Conservation (phyloP, 148 eudicot species). For the Vaccinium myrtillus region DNA sequence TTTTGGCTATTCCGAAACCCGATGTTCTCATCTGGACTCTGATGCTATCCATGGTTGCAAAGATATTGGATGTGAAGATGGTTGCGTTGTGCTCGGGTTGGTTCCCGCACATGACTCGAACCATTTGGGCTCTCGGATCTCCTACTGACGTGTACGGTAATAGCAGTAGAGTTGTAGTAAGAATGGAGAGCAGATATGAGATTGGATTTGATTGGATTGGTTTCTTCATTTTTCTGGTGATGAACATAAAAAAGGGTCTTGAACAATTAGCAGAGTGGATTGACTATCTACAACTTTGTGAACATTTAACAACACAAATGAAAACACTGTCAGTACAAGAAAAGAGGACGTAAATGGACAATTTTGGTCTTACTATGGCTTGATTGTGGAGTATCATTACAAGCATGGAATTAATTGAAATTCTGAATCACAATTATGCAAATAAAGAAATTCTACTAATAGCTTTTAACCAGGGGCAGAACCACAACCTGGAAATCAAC, state of each 20-base stretch:
- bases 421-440: background rate
- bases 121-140: conserved; percentile 24
- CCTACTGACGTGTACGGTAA: conserved; percentile 1
- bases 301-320: background rate
- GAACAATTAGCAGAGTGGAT: background rate
- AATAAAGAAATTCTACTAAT: background rate
- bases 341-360: background rate
- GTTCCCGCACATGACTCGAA: conserved; percentile 27
- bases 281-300: background rate
- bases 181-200: background rate
- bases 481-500: no score
- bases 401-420: no score
- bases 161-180: conserved; percentile 8
- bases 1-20: conserved; percentile 31
- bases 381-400: background rate
- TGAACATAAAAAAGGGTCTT: background rate
- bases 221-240: conserved; percentile 13
- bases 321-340: background rate
- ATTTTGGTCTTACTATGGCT: background rate
- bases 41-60: conserved; percentile 35
- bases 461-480: no score
- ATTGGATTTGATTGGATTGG: conserved; percentile 8
- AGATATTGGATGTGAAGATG: conserved; percentile 23
- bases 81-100: conserved; percentile 22
- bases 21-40: conserved; percentile 31